Percentiles rank a stretch among this genome's conserved stretches.
These are phyloP conservation scores for Sporobolomyces pararoseus DNA, from an alignment of 768 basidiomycete species.

Conservation along the genomic window DNA sequence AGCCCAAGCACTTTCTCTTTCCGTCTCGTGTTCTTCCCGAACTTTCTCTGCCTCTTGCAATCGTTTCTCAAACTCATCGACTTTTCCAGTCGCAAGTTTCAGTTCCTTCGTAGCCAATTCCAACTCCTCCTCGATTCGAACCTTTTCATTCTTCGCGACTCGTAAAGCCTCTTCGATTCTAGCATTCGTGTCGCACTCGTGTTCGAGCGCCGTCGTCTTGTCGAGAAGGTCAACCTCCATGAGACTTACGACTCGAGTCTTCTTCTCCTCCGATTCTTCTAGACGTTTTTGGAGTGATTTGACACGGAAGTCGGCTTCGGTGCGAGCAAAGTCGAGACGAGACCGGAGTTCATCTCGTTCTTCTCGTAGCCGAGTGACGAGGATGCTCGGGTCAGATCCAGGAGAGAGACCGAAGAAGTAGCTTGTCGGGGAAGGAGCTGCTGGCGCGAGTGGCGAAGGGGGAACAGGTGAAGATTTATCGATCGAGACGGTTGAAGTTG, in stretches of 20 bases:
- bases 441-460: not conserved
- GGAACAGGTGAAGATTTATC: not conserved
- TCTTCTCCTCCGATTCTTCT: constrained; percentile 13
- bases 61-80: not conserved
- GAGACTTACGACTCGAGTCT: constrained; percentile 20
- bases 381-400: constrained; percentile 14
- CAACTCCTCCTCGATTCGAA: constrained; percentile 15
- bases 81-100: constrained; percentile 5
- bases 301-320: constrained; percentile 23
- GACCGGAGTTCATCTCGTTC: constrained; percentile 37
- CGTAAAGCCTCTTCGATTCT: constrained; percentile 17
- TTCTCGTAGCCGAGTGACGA: constrained; percentile 35
- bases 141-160: constrained; percentile 9
- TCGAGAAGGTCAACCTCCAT: constrained; percentile 23
- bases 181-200: constrained; percentile 14
- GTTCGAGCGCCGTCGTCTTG: constrained; percentile 22
- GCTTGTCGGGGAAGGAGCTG: constrained; percentile 1
- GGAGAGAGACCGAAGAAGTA: constrained; percentile 18
- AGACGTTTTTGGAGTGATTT: constrained; percentile 20
- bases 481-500: not conserved
- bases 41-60: constrained; percentile 16
- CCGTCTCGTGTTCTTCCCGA: not conserved
- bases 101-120: constrained; percentile 1
- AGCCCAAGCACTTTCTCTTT: constrained; percentile 12
- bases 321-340: constrained; percentile 33